Base-by-base conservation (phyloP, 805 yeast genomes). In the Saccharomycopsis fodiens region DNA sequence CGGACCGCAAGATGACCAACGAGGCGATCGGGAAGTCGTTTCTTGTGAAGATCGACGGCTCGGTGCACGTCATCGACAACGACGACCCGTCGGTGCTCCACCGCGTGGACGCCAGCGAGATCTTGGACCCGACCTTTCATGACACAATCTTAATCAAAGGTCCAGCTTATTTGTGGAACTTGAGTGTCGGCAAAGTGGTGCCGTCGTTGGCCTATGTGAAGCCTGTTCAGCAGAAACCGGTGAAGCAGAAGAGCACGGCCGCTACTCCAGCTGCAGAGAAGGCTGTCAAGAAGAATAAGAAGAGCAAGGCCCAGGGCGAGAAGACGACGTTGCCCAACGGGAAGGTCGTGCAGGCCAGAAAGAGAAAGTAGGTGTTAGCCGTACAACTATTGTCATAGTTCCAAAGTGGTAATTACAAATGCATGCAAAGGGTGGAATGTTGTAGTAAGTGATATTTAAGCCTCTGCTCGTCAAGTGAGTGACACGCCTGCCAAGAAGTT, bases 321-420 rank as follows among this genome's bases (percentile, higher is more conserved):
- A 73, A 68, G 52, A 59, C 65, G 38, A 75, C 68, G 41, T 63
- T 79, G 48, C 82, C 82, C 7, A 79, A 79, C 55, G 85, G 85
- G 1, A 78, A 78, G 56, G 74, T 75, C 8, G 67, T 76, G 3
- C 62, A 64, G 43, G 13, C 46, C 10, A 46, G 53, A 46, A 50
- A 50, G 47, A 50, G 43, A 32, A 48, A 42, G 20, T 32, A 32
- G 20, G 29, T 25, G 29, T 25, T n/a, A n/a, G n/a, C n/a, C n/a
- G n/a, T n/a, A n/a, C n/a, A n/a, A n/a, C n/a, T n/a, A n/a, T n/a
- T n/a, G n/a, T n/a, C n/a, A n/a, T n/a, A n/a, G n/a, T n/a, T n/a
- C n/a, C n/a, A n/a, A n/a, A n/a, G n/a, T n/a, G n/a, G n/a, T n/a
- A n/a, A n/a, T n/a, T n/a, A n/a, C n/a, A n/a, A n/a, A n/a, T n/a